Evolutionary conservation across 2,329 filamentous ascomycete species (phyloP), one percentile per base, ranked within the genome.

Genomic region (Xylariaceae sp.): DNA sequence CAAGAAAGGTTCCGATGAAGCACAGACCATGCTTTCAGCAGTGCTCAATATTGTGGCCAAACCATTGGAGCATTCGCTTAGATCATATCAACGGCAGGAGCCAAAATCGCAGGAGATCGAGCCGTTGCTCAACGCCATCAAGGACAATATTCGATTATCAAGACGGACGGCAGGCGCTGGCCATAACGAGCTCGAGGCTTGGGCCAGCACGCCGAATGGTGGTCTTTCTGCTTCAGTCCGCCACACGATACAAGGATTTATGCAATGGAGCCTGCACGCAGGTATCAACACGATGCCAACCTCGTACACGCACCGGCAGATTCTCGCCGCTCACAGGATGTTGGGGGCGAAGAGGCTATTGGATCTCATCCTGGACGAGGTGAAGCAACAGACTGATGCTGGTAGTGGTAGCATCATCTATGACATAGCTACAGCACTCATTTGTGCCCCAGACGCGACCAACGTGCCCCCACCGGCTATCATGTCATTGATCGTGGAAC

Each of bases 21-120:
- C 88, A 10, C 80, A 77, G 49, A 76, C 80, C 3, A 88, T 89
- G 83, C 80, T 91, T 49, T 77, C 80, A 3, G 83, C 85, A 0
- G 85, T 92, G 13, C 76, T 91, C 34, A 86, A 83, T 34, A 85
- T 89, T 37, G 79, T 89, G 1, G 86, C 87, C 1, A 84, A 82
- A 54, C 83, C 84, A 0, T 71, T 92, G 2, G 85, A 88, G 62
- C 80, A 83, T 55, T 81, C 83, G 1, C 76, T 92, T 13, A 79
- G 83, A 26, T 81, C 80, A 13, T 80, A 89, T 49, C 84, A 88
- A 62, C 79, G 80, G 22, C 80, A 81, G 29, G 80, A 88, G 42
- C 85, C 87, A 0, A 79, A 79, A 47, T 84, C 84, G 47, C 83
- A 84, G 58, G 84, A 88, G 46, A 79, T 91, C 42, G 85, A 88